Conservation (phyloP, 805 yeast genomes). For the Cyberlindnera subsufficiens region DNA sequence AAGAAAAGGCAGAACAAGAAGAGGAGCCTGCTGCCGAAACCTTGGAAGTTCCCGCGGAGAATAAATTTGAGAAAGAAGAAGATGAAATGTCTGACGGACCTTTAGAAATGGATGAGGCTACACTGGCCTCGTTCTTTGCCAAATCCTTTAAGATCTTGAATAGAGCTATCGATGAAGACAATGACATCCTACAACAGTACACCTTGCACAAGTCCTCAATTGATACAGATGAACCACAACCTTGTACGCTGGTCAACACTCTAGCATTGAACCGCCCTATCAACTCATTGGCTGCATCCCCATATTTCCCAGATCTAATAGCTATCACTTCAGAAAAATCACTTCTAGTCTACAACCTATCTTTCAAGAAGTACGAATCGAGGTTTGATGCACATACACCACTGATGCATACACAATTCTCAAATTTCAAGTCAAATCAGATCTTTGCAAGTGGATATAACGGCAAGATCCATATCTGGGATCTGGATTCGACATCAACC, state of each 20-base stretch:
- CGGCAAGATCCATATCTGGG: conserved; percentile 51
- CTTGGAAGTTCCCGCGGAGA: not conserved
- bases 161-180: conserved; percentile 23
- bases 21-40: conserved; percentile 3
- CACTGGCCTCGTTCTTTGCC: conserved; percentile 14
- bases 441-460: conserved; percentile 43
- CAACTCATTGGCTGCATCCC: conserved; percentile 15
- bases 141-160: conserved; percentile 21
- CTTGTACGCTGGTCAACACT: conserved; percentile 2
- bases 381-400: conserved; percentile 35
- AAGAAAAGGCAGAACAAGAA: not conserved
- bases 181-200: conserved; percentile 19
- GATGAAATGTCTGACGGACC: conserved; percentile 1
- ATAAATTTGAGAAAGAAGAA: not conserved
- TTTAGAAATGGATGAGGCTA: conserved; percentile 5
- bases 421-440: conserved; percentile 30
- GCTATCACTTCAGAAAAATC: conserved; percentile 12
- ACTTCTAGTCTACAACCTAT: conserved; percentile 18
- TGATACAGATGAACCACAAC: conserved; percentile 6
- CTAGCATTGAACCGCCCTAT: conserved; percentile 9
- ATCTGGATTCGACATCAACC: conserved; percentile 17
- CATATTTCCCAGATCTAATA: conserved; percentile 16
- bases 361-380: conserved; percentile 26
- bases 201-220: conserved; percentile 4
- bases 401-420: conserved; percentile 35